These are phyloP conservation scores for Umbellularia californica DNA, from an alignment of 164 flowering plant species.

Conservation along the genomic window DNA sequence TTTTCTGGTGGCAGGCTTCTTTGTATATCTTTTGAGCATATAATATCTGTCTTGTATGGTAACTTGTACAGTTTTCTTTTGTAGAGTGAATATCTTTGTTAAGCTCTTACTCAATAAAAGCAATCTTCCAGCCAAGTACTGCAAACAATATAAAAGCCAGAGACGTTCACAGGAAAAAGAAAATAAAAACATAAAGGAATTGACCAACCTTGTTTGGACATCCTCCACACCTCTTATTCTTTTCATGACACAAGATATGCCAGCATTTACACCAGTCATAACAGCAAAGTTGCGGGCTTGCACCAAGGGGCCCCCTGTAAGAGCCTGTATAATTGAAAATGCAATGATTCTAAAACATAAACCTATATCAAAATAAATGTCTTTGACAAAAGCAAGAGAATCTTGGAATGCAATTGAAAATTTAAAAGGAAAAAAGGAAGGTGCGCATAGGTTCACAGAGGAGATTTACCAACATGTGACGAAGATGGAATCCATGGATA, in stretches of 20 bases:
- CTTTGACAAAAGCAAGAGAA: not conserved
- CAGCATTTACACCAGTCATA: conserved; percentile 95
- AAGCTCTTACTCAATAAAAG: no score
- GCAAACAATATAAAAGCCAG: no score
- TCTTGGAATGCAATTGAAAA: not conserved
- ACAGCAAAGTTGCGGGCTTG: conserved; percentile 99
- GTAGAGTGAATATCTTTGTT: no score
- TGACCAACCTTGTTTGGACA: conserved; percentile 64
- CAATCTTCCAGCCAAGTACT: no score
- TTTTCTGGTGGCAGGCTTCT: no score
- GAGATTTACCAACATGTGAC: not conserved
- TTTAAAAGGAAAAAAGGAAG: not conserved
- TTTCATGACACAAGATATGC: conserved; percentile 81
- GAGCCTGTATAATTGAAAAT: conserved; percentile 47
- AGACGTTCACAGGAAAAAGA: not conserved
- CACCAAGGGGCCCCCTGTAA: conserved; percentile 79
- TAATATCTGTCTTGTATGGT: no score
- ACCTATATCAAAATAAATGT: not conserved
- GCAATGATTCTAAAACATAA: not conserved
- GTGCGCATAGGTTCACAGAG: not conserved
- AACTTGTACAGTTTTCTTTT: no score
- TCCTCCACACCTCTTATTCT: conserved; percentile 93
- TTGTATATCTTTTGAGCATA: no score
- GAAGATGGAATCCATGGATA: not conserved
- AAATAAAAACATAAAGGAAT: not conserved